Evolutionary conservation across 176 grass and related monocot species (phyloP).

Genomic region (Triticum dicoccoides): DNA sequence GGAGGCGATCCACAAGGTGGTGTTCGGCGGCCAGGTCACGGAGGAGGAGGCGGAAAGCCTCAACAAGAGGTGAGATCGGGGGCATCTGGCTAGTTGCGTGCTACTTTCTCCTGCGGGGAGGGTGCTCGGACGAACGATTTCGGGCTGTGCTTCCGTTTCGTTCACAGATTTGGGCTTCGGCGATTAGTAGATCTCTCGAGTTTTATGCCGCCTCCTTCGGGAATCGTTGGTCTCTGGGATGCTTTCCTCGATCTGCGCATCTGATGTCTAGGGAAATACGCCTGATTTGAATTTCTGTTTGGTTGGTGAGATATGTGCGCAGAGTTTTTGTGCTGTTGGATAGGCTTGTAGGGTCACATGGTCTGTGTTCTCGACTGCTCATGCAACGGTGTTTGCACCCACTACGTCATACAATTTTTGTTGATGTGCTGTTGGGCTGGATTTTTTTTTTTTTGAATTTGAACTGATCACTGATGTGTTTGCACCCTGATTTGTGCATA

Average conservation of each 20-base stretch:
- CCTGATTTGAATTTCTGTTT: constrained; percentile 15
- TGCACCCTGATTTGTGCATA: not conserved
- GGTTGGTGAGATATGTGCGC: not conserved
- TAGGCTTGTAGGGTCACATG: not conserved
- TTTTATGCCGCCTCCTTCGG: not conserved
- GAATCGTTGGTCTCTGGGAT: not conserved
- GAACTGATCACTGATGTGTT: not conserved
- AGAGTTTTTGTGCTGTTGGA: not conserved
- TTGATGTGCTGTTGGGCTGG: not conserved
- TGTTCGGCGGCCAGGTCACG: constrained; percentile 91
- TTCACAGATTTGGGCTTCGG: not conserved
- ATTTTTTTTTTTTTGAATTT: not conserved
- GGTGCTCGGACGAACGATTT: not conserved
- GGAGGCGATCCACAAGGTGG: constrained; percentile 83
- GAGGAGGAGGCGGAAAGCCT: constrained; percentile 92
- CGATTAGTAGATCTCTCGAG: constrained; percentile 28
- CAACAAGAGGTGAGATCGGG: constrained; percentile 77
- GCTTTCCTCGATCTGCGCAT: not conserved
- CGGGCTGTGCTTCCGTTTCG: constrained; percentile 18
- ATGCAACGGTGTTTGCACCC: constrained; percentile 6
- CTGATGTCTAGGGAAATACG: not conserved
- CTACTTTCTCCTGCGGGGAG: not conserved
- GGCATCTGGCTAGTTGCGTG: not conserved
- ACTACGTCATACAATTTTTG: not conserved
- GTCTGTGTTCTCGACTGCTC: not conserved